A percentile compares a stretch with the other conserved stretches of the same genome.
These are phyloP conservation scores for Elymus sibiricus DNA, from an alignment of 176 grass and related monocot genomes.

Conservation along the genomic window DNA sequence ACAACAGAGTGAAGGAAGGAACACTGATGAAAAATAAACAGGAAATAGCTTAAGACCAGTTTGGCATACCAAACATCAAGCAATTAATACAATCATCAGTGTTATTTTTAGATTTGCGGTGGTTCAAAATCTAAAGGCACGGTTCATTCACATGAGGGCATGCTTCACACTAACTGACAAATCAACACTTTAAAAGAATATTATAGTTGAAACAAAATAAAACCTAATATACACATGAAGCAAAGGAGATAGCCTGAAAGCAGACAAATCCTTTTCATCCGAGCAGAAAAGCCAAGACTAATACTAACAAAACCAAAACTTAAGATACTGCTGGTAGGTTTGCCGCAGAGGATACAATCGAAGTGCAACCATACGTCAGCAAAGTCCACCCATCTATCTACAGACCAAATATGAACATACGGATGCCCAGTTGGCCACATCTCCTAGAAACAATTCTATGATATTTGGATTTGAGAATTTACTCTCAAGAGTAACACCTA, in stretches of 20 bases:
- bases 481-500: not conserved
- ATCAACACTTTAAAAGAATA: not conserved
- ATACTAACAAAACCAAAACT: no score
- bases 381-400: not conserved
- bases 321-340: no score
- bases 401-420: not conserved
- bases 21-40: not conserved
- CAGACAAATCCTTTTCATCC: not conserved
- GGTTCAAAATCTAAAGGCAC: not conserved
- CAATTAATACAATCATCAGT: not conserved
- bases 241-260: not conserved
- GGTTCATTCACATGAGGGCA: not conserved
- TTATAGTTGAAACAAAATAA: not conserved
- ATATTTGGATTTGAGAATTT: not conserved
- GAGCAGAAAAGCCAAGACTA: no score
- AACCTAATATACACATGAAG: not conserved
- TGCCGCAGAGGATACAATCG: no score
- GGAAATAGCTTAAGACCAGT: not conserved
- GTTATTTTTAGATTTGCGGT: not conserved
- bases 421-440: not conserved
- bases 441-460: not conserved
- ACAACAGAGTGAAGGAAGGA: not conserved
- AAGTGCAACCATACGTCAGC: not conserved
- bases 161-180: not conserved
- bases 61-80: not conserved